Base-by-base conservation (phyloP, 768 basidiomycete species). In the Filobasidium floriforme region DNA sequence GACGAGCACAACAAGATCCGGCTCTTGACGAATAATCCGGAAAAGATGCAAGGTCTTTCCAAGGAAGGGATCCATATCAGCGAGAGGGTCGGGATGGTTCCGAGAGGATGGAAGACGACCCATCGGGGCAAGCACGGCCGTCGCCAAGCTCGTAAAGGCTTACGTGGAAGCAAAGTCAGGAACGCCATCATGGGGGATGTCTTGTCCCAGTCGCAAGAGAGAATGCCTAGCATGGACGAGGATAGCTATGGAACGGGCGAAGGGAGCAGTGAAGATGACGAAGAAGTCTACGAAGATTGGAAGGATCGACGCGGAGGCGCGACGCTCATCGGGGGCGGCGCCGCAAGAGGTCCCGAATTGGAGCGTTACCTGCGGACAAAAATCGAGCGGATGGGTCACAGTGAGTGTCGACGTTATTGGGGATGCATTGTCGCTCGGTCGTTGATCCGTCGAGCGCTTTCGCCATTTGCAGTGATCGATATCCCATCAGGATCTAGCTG, bases 361-460 rank as follows among this genome's bases (percentile, higher is more conserved):
- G 92, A 98, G 73, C 91, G 88, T 80, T 99, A 99, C 77, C 79
- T 99, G 73, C 85, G 89, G 76, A 98, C 96, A 44, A 99, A 99
- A 78, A 87, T 98, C n/a, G 80, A 91, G 75, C 84, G 88, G 67
- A 99, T 99, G 96, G 96, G 96, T 14, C 96, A 99, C 68, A 69
- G 77, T 78, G 71, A 78, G 77, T 78, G 24, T 19, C 32, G 12
- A 37, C 29, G 18, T 24, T 10, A 26, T 4, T 49, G 2, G 18
- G 14, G 14, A 49, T 22, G 46, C 12, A 61, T 32, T 37, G 32
- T 37, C 32, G 32, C 24, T 12, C 10, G 18, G 12, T 59, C 32
- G 19, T 41, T 62, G 15, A 59, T 46, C 18, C 26, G 14, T 15
- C 32, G 32, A 37, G 9, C 32, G 32, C n/a, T 46, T 40, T 51